phyloP scores from a whole-genome alignment of 2,329 filamentous ascomycete genomes.

The Nothomitra cinnamomea region DNA sequence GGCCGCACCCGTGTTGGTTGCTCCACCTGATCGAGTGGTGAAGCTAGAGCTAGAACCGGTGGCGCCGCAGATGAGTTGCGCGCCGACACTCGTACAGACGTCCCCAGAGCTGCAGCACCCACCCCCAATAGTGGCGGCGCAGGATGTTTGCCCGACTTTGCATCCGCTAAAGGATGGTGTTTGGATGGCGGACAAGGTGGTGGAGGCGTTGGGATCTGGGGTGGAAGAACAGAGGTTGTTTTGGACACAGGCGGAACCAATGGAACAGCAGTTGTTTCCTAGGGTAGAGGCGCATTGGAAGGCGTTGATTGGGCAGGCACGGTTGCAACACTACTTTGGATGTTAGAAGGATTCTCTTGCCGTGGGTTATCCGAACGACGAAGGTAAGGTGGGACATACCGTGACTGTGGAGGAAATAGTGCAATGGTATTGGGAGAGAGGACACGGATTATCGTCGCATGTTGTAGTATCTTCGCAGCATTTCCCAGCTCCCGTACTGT shows the following conservation, averaged over 20 bases:
- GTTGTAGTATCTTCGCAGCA: constrained; percentile 28
- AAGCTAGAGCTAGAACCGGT: background rate
- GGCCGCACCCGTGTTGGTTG: constrained; percentile 6
- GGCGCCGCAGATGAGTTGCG: background rate
- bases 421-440: constrained; percentile 16
- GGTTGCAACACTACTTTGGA: constrained; percentile 15
- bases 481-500: constrained; percentile 17
- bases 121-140: background rate
- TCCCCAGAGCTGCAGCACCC: background rate
- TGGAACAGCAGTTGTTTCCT: constrained; percentile 13
- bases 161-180: background rate
- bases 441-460: constrained; percentile 25
- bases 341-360: background rate
- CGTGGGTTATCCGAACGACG: background rate
- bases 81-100: background rate
- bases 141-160: background rate
- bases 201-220: constrained; percentile 24
- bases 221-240: background rate
- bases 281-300: constrained; percentile 20
- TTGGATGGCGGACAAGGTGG: constrained; percentile 31
- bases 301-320: constrained; percentile 17
- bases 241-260: constrained; percentile 3
- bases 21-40: background rate
- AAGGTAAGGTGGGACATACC: background rate
- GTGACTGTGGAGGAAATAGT: constrained; percentile 16